Base-by-base conservation (phyloP, 805 yeast species). In the Starmerella sirachaensis region DNA sequence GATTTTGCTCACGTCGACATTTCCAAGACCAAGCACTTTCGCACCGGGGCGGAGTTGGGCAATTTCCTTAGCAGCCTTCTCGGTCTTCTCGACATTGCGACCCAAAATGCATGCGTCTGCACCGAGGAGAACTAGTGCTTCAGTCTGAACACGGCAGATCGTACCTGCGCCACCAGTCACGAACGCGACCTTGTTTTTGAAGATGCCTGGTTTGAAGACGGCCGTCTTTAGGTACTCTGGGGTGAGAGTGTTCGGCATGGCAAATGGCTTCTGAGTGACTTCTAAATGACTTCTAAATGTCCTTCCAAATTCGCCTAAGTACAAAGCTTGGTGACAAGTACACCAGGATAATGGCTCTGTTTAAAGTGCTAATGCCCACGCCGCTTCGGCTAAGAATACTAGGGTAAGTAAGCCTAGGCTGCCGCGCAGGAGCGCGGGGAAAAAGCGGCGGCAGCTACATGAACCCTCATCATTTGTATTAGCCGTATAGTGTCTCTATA, bases 121-220 rank as follows among this genome's bases (percentile, higher is more conserved):
- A 5, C 97, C 97, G 9, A 88, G 62, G 13, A 72, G 60, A 3
- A 84, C 78, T 60, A 88, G 47, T 0, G 94, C 94, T 56, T 82
- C 93, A 0, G 80, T 72, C 58, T 86, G 96, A 5, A 80, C 88
- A 33, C 91, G 65, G 58, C 96, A 86, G 38, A 88, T 86, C n/a
- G 94, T 75, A 10, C 96, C 96, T 2, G 96, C 91, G 11, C 96
- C 96, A 5, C 97, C 97, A 1, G 97, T 88, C 36, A 84, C 82
- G 48, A 86, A 80, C 5, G 75, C 91, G 2, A 83, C 94, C 57
- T 85, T 85, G 11, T 80, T 93, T 41, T 74, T 67, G 63, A 85
- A 85, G 27, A 84, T 51, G 47, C 70, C 79, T 1, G 76, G 72
- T 46, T 76, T 76, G 45, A 38, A 59, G 19, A 49, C 49, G 31